These are phyloP conservation scores for Trichoderma harzianum DNA, from an alignment of 2,329 filamentous ascomycete species.

Conservation along the genomic window DNA sequence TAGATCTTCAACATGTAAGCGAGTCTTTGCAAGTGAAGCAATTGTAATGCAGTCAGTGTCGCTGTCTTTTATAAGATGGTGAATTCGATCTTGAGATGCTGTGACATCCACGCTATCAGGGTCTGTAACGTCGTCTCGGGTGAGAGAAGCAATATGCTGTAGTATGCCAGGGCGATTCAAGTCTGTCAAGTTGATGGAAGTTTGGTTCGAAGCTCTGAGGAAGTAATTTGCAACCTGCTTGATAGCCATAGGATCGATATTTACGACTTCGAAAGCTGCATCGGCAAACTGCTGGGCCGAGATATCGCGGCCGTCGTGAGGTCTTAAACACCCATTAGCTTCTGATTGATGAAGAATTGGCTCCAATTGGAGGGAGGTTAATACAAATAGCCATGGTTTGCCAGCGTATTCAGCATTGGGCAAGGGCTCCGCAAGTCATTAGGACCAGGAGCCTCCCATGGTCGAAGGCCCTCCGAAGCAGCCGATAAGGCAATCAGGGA, in stretches of 20 bases:
- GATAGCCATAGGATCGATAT: constrained; percentile 14
- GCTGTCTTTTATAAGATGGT: constrained; percentile 18
- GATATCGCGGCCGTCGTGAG: constrained; percentile 23
- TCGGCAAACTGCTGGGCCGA: constrained; percentile 20
- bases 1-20: constrained; percentile 18
- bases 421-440: constrained; percentile 22
- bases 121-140: constrained; percentile 16
- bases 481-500: neutral
- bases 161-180: constrained; percentile 20
- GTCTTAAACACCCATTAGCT: constrained; percentile 7
- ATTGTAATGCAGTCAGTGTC: constrained; percentile 12
- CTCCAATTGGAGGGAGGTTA: neutral
- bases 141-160: constrained; percentile 20
- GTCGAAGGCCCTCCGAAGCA: constrained; percentile 1
- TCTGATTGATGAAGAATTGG: neutral
- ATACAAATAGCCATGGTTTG: constrained; percentile 25
- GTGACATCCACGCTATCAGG: neutral
- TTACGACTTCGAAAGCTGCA: constrained; percentile 22
- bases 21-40: constrained; percentile 17
- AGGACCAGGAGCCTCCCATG: constrained; percentile 18
- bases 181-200: constrained; percentile 18
- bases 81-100: constrained; percentile 2
- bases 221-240: constrained; percentile 8
- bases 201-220: constrained; percentile 10
- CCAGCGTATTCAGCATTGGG: constrained; percentile 27